Conservation (phyloP, 2,329 filamentous ascomycete genomes). For the Dactylellina drechsleri region DNA sequence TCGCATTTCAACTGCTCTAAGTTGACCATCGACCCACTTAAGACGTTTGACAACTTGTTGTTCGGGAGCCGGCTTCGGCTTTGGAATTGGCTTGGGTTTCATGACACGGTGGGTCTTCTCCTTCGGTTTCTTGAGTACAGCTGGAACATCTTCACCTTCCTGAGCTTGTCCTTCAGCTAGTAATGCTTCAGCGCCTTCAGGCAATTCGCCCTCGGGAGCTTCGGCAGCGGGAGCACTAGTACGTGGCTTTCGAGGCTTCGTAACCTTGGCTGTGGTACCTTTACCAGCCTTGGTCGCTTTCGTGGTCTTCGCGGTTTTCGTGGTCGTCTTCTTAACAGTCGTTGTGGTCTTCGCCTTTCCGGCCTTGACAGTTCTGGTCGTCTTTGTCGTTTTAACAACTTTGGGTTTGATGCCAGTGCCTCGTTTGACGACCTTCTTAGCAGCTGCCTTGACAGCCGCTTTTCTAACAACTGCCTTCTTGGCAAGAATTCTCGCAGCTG, state of each 20-base stretch:
- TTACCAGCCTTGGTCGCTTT: constrained; percentile 45
- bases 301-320: constrained; percentile 29
- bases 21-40: constrained; percentile 49
- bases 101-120: constrained; percentile 47
- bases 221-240: constrained; percentile 16
- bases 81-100: constrained; percentile 45
- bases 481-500: constrained; percentile 45
- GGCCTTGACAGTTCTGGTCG: constrained; percentile 20
- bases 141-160: constrained; percentile 35
- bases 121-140: constrained; percentile 45
- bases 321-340: constrained; percentile 37
- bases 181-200: constrained; percentile 21
- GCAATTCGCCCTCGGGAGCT: constrained; percentile 17
- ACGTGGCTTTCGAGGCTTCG: constrained; percentile 45
- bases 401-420: constrained; percentile 56
- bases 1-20: constrained; percentile 47
- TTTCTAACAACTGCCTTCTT: constrained; percentile 47
- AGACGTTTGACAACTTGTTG: constrained; percentile 51
- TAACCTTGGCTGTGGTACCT: constrained; percentile 28
- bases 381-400: constrained; percentile 33
- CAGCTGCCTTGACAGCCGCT: constrained; percentile 34
- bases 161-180: constrained; percentile 14
- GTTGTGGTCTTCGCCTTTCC: constrained; percentile 37
- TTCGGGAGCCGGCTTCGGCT: constrained; percentile 46
- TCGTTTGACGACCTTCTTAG: constrained; percentile 49